These are phyloP conservation scores for Termitomyces sp. DNA, from an alignment of 768 basidiomycete genomes.

Conservation along the genomic window DNA sequence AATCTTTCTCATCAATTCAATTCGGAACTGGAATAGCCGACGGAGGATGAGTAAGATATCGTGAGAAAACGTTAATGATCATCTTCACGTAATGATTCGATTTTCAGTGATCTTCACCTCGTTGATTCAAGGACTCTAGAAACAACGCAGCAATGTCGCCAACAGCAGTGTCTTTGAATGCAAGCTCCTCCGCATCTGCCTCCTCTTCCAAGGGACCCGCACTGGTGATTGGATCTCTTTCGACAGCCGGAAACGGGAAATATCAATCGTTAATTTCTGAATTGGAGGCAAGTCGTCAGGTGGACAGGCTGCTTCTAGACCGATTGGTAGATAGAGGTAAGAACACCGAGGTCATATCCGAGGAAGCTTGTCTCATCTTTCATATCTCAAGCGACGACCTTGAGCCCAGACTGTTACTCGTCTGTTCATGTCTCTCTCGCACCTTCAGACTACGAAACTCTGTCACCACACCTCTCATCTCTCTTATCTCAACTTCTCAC, in stretches of 20 bases:
- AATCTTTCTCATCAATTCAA: neutral
- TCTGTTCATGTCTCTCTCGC: slow-evolving; percentile 68
- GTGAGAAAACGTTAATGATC: neutral
- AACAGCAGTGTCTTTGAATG: slow-evolving; percentile 42
- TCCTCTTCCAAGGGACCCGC: slow-evolving; percentile 39
- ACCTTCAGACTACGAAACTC: slow-evolving; percentile 52
- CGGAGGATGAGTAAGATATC: slow-evolving; percentile 9
- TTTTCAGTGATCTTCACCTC: neutral
- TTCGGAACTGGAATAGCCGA: slow-evolving; percentile 1
- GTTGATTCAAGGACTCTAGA: neutral
- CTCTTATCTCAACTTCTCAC: slow-evolving; percentile 58
- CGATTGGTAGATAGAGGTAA: slow-evolving; percentile 82
- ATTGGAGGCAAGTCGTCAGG: slow-evolving; percentile 46
- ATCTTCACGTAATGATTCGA: neutral
- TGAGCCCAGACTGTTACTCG: slow-evolving; percentile 51
- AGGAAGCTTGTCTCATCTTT: slow-evolving; percentile 7
- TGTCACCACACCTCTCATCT: slow-evolving; percentile 45
- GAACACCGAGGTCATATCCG: slow-evolving; percentile 32
- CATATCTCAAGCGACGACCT: slow-evolving; percentile 45
- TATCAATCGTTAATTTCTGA: slow-evolving; percentile 68
- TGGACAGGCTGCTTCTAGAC: slow-evolving; percentile 81
- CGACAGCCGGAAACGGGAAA: slow-evolving; percentile 73
- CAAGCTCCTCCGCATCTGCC: slow-evolving; percentile 14
- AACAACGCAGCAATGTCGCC: slow-evolving; percentile 47
- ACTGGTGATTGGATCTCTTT: slow-evolving; percentile 73